Base-by-base conservation (phyloP, 371 early-diverging fungal genomes). In the Mortierella sp. region DNA sequence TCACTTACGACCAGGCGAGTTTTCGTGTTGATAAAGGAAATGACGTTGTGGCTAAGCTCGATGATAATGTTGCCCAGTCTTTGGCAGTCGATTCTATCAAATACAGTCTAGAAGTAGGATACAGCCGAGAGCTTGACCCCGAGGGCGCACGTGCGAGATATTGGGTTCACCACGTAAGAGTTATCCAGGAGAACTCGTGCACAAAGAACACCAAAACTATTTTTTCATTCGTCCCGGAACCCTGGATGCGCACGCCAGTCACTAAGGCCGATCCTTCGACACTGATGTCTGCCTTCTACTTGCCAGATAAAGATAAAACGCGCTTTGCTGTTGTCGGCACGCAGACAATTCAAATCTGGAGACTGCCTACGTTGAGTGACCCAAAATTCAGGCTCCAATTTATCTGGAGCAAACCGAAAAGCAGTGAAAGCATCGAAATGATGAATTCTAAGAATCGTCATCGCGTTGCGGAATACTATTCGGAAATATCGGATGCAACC, bases 271-370 rank as follows among this genome's bases (percentile, higher is more conserved):
- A 68, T 28, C 72, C 76, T 3, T 68, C 64, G 43, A 57, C 55
- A 14, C n/a, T 75, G 28, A 49, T 70, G 39, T 51, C 52, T 0
- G 73, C 76, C 0, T 81, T 60, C 28, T 81, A 75, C 55, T 32
- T 75, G 32, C 72, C 69, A 14, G 49, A 66, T 22, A 63, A 68
- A 2, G 62, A 57, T 12, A n/a, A n/a, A n/a, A n/a, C n/a, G n/a
- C 72, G 83, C 16, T 81, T 81, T 22, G 75, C 61, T 9, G 67
- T 81, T 3, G 51, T 65, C 12, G 81, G 81, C 18, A 62, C 49
- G 12, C 81, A 81, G 26, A 72, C 81, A 0, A 47, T 81, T 8
- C 81, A 81, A 37, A 60, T 81, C 16, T 81, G 81, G 81, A 81
- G 60, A n/a, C 51, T 81, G 3, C 81, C 81, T 0, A 62, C 66